phyloP scores from a whole-genome alignment of 1,284 basidiomycete species.

The Sphaerobolus stellatus region DNA sequence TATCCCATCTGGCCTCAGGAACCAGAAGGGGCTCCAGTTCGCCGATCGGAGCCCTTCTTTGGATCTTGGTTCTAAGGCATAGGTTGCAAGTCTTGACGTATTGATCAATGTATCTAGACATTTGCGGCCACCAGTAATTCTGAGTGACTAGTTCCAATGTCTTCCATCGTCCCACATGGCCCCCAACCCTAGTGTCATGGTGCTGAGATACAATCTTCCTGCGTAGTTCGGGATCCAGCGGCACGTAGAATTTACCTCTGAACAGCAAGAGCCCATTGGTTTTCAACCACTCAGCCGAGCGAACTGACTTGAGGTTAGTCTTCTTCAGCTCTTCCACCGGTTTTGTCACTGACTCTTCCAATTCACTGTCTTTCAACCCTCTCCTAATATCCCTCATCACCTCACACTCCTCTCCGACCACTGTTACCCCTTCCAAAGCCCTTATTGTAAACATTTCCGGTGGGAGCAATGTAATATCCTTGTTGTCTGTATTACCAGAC shows the following conservation, averaged over 20 bases:
- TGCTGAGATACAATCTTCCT: conserved; percentile 6
- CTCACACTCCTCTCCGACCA: conserved; percentile 12
- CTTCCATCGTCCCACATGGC: conserved; percentile 17
- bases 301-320: background rate
- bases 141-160: conserved; percentile 31
- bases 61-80: conserved; percentile 24
- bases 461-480: conserved; percentile 28
- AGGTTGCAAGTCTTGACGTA: background rate
- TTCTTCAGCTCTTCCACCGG: background rate
- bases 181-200: conserved; percentile 12
- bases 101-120: conserved; percentile 28
- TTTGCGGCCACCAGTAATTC: conserved; percentile 46
- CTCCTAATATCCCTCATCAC: conserved; percentile 1
- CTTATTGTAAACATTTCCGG: conserved; percentile 23
- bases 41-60: conserved; percentile 20
- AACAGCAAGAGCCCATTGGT: conserved; percentile 12
- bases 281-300: background rate
- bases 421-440: conserved; percentile 12
- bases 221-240: background rate
- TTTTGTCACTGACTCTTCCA: background rate
- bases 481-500: conserved; percentile 29
- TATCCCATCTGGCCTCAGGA: conserved; percentile 29
- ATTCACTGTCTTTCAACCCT: background rate
- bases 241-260: conserved; percentile 16
- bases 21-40: conserved; percentile 27